These are phyloP conservation scores for Colletotrichum higginsianum DNA, from an alignment of 2,329 filamentous ascomycete genomes.

Conservation along the genomic window DNA sequence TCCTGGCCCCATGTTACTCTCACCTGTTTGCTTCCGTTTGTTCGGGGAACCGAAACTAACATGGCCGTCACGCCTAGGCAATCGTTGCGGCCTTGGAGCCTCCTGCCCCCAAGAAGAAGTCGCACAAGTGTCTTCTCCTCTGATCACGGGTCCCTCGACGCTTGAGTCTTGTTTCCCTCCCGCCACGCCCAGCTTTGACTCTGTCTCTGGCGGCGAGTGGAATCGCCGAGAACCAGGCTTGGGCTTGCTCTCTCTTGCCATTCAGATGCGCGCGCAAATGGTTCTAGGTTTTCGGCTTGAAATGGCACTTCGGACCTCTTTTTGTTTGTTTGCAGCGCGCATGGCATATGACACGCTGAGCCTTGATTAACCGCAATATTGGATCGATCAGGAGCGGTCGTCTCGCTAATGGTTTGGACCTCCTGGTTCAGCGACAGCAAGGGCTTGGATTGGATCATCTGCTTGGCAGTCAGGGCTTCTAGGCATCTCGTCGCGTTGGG, in stretches of 20 bases:
- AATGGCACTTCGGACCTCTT: slow-evolving; percentile 40
- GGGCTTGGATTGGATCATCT: slow-evolving; percentile 38
- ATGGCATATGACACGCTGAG: slow-evolving; percentile 41
- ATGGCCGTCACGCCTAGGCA: slow-evolving; percentile 68
- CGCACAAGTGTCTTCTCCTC: slow-evolving; percentile 79
- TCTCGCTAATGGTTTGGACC: slow-evolving; percentile 36
- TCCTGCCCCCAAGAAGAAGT: slow-evolving; percentile 84
- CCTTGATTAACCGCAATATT: slow-evolving; percentile 35
- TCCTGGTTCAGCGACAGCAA: slow-evolving; percentile 35
- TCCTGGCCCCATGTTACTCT: neutral
- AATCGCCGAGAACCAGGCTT: slow-evolving; percentile 42
- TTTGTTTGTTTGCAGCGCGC: slow-evolving; percentile 41
- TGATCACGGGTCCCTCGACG: slow-evolving; percentile 51
- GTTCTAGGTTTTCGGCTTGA: slow-evolving; percentile 34
- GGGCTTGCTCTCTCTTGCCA: slow-evolving; percentile 34
- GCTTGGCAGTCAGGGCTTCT: slow-evolving; percentile 30
- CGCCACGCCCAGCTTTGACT: slow-evolving; percentile 33
- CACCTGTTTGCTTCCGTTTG: slow-evolving; percentile 31
- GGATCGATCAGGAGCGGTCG: slow-evolving; percentile 31
- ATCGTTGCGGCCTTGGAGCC: slow-evolving; percentile 97
- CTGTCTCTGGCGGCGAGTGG: slow-evolving; percentile 34
- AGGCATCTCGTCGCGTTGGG: slow-evolving; percentile 20
- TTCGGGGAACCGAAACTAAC: slow-evolving; percentile 36
- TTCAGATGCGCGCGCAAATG: slow-evolving; percentile 37
- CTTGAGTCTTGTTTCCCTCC: slow-evolving; percentile 36